These are phyloP conservation scores for Xylaria sp. DNA, from an alignment of 2,329 filamentous ascomycete genomes.

Conservation along the genomic window DNA sequence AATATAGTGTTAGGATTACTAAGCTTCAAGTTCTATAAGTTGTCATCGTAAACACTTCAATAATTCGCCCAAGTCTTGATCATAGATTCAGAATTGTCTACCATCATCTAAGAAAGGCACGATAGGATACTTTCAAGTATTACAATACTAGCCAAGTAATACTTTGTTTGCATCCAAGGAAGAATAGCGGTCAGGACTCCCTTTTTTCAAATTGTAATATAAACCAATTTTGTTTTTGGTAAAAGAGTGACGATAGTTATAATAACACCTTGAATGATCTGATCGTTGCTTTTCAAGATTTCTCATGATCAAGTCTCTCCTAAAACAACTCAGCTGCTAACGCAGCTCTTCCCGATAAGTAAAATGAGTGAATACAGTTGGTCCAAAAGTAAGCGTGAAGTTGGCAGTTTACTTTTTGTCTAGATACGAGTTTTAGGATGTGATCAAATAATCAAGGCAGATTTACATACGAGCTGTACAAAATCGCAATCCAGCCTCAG, in stretches of 20 bases:
- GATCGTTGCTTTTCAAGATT: not conserved
- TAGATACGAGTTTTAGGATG: not conserved
- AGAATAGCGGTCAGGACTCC: not conserved
- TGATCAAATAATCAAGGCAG: not conserved
- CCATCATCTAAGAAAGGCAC: too few relatives aligned
- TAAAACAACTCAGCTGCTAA: not conserved
- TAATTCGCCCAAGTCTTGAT: too few relatives aligned
- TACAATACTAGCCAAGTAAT: not conserved
- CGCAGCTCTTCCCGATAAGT: not conserved
- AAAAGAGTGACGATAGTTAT: too few relatives aligned
- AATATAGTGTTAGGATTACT: not conserved
- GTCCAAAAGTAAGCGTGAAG: not conserved
- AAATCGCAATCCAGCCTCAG: not conserved
- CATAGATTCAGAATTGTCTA: too few relatives aligned
- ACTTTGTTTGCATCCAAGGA: not conserved
- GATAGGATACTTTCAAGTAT: too few relatives aligned
- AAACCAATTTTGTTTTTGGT: not conserved
- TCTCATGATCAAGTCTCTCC: not conserved
- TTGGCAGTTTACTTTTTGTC: not conserved
- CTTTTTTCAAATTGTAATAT: not conserved
- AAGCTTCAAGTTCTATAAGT: not conserved
- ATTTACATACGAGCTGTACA: not conserved
- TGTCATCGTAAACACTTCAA: too few relatives aligned
- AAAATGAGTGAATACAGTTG: too few relatives aligned
- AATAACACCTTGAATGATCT: too few relatives aligned